A percentile compares a stretch with the other conserved stretches of the same genome.
Evolutionary conservation across 2,329 filamentous ascomycete genomes (phyloP).

Genomic region (Scytalidium lignicola): DNA sequence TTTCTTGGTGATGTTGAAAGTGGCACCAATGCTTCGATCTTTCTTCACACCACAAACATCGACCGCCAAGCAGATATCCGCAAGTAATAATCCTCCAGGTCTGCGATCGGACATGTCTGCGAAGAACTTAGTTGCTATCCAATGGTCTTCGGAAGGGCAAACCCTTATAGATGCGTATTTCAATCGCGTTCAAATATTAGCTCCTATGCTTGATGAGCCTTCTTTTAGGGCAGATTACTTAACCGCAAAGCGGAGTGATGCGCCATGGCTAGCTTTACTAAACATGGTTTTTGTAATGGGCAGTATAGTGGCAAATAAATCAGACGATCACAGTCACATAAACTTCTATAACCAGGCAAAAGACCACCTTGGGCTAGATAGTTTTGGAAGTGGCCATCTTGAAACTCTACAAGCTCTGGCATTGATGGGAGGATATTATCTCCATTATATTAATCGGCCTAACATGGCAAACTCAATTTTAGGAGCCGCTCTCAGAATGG

Average conservation of each 20-base stretch:
- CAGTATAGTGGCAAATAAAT: constrained; percentile 59
- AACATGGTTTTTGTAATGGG: constrained; percentile 77
- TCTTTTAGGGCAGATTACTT: constrained; percentile 63
- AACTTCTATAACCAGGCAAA: constrained; percentile 66
- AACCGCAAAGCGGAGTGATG: constrained; percentile 57
- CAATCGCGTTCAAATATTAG: constrained; percentile 65
- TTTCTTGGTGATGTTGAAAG: constrained; percentile 59
- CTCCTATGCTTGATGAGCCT: constrained; percentile 69
- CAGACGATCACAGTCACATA: constrained; percentile 60
- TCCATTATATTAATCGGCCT: constrained; percentile 72
- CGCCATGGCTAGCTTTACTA: constrained; percentile 65
- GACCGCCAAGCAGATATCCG: constrained; percentile 12
- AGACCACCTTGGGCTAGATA: constrained; percentile 60
- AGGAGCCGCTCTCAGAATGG: constrained; percentile 67
- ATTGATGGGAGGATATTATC: constrained; percentile 69
- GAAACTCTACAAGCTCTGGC: constrained; percentile 68
- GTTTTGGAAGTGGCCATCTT: constrained; percentile 65
- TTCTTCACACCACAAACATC: constrained; percentile 33
- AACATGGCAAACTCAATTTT: constrained; percentile 72
- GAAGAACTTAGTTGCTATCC: constrained; percentile 32
- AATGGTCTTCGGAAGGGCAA: constrained; percentile 61
- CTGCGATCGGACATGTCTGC: constrained; percentile 28
- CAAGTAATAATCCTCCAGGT: constrained; percentile 20
- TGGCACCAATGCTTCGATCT: constrained; percentile 44
- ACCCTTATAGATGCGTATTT: constrained; percentile 72